Evolutionary conservation across 345 rosid species (phyloP).

Genomic region (Lagerstroemia speciosa): DNA sequence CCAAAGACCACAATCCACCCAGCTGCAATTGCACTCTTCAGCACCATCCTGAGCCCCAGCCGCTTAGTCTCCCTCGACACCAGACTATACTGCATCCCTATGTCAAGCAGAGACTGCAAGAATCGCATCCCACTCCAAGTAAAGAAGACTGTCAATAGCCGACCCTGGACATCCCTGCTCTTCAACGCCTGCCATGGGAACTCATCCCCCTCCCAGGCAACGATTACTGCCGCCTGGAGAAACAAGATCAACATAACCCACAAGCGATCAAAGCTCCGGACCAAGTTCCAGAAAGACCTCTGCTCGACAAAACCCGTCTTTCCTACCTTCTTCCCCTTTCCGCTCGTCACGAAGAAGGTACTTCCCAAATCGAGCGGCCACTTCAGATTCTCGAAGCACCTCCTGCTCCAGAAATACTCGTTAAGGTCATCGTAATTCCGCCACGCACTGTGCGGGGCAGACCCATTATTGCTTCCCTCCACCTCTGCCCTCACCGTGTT

Average conservation of each 20-base stretch:
- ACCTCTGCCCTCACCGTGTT: slow-evolving; percentile 65
- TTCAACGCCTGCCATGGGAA: slow-evolving; percentile 62
- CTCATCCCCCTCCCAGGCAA: slow-evolving; percentile 49
- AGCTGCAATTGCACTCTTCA: slow-evolving; percentile 60
- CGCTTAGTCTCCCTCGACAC: slow-evolving; percentile 71
- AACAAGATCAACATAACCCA: slow-evolving; percentile 78
- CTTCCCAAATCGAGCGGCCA: slow-evolving; percentile 81
- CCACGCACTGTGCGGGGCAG: slow-evolving; percentile 94
- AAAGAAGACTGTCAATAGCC: slow-evolving; percentile 59
- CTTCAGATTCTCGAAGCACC: slow-evolving; percentile 74
- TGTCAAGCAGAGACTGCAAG: slow-evolving; percentile 73
- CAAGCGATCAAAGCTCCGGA: slow-evolving; percentile 78
- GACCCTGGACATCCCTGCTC: slow-evolving; percentile 45
- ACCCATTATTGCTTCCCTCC: slow-evolving; percentile 72
- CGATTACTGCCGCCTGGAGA: slow-evolving; percentile 68
- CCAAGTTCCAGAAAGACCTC: slow-evolving; percentile 79
- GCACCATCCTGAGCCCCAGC: slow-evolving; percentile 67
- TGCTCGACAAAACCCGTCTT: slow-evolving; percentile 98
- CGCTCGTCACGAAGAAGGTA: slow-evolving; percentile 55
- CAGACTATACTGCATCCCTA: slow-evolving; percentile 47
- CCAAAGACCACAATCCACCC: slow-evolving; percentile 60
- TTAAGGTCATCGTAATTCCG: slow-evolving; percentile 89
- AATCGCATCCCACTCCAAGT: slow-evolving; percentile 88
- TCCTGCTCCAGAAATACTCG: slow-evolving; percentile 92
- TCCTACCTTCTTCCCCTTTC: slow-evolving; percentile 54